These are phyloP conservation scores for Stramenopiles sp. DNA, from an alignment of 352 stramenopile genomes.

Conservation along the genomic window DNA sequence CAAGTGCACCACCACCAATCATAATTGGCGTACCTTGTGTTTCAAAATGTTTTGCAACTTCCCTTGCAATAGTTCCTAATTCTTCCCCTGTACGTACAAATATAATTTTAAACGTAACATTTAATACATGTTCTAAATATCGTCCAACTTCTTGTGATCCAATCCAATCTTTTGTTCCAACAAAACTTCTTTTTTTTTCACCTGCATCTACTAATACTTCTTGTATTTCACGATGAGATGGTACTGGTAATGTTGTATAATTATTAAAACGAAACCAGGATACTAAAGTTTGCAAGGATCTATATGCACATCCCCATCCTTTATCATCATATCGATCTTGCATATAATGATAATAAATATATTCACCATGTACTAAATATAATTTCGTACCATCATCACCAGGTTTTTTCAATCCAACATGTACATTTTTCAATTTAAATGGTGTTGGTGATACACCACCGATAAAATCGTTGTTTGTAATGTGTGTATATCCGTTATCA, in stretches of 20 bases:
- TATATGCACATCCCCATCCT: slow-evolving; percentile 61
- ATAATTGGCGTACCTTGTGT: slow-evolving; percentile 53
- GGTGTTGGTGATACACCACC: too few species aligned
- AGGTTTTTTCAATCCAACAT: too few species aligned
- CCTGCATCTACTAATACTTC: slow-evolving; percentile 43
- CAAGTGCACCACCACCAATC: slow-evolving; percentile 48
- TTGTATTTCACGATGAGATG: slow-evolving; percentile 47
- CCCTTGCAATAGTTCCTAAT: slow-evolving; percentile 34
- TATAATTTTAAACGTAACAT: slow-evolving; percentile 28
- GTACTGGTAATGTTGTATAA: slow-evolving; percentile 18
- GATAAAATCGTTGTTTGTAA: too few species aligned
- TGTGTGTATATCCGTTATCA: too few species aligned
- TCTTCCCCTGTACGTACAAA: slow-evolving; percentile 33
- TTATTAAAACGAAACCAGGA: slow-evolving; percentile 42
- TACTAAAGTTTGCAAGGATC: slow-evolving; percentile 50
- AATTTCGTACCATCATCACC: too few species aligned
- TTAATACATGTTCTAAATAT: slow-evolving; percentile 44
- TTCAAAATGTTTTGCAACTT: slow-evolving; percentile 46
- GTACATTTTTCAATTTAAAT: too few species aligned
- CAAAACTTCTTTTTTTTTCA: slow-evolving; percentile 43
- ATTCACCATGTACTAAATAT: slow-evolving; percentile 48
- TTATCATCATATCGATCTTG: slow-evolving; percentile 50
- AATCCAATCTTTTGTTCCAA: slow-evolving; percentile 49
- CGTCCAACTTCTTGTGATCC: slow-evolving; percentile 54
- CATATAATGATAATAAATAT: slow-evolving; percentile 61